phyloP scores from a whole-genome alignment of 768 basidiomycete species.

The Xanthoconium purpureum region DNA sequence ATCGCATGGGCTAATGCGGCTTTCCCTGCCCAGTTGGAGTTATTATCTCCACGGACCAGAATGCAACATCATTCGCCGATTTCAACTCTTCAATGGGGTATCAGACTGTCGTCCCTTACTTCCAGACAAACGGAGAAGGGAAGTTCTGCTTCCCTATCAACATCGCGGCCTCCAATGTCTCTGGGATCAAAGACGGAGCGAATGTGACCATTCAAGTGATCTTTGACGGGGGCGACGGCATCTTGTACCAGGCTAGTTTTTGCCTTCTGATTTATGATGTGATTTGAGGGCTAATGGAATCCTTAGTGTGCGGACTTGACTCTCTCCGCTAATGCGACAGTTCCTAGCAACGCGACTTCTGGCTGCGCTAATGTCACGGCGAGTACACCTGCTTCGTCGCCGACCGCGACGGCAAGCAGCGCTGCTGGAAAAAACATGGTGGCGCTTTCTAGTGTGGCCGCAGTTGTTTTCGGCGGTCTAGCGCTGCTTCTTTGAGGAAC shows the following conservation, averaged over 20 bases:
- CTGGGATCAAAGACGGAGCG: conserved; percentile 54
- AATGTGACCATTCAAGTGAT: conserved; percentile 73
- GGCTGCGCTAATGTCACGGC: conserved; percentile 35
- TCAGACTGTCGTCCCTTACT: conserved; percentile 44
- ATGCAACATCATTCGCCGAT: conserved; percentile 62
- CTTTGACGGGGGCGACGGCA: conserved; percentile 69
- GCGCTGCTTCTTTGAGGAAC: conserved; percentile 10
- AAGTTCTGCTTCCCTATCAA: conserved; percentile 65
- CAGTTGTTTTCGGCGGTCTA: conserved; percentile 10
- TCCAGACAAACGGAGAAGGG: conserved; percentile 55
- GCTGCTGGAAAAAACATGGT: conserved; percentile 16
- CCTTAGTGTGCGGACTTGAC: conserved; percentile 79
- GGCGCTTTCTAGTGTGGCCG: conserved; percentile 6
- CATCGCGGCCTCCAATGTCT: conserved; percentile 46
- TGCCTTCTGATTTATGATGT: background rate
- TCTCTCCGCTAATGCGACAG: conserved; percentile 50
- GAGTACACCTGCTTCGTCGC: conserved; percentile 5
- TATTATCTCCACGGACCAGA: conserved; percentile 49
- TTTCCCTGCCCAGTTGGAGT: conserved; percentile 43
- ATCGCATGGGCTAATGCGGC: background rate
- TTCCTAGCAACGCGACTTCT: conserved; percentile 41
- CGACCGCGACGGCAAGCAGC: conserved; percentile 17
- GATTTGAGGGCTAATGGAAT: background rate
- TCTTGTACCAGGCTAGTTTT: conserved; percentile 59
- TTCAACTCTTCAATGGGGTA: conserved; percentile 47